Base-by-base conservation (phyloP, 805 yeast genomes). In the Myxozyma mucilagina region DNA sequence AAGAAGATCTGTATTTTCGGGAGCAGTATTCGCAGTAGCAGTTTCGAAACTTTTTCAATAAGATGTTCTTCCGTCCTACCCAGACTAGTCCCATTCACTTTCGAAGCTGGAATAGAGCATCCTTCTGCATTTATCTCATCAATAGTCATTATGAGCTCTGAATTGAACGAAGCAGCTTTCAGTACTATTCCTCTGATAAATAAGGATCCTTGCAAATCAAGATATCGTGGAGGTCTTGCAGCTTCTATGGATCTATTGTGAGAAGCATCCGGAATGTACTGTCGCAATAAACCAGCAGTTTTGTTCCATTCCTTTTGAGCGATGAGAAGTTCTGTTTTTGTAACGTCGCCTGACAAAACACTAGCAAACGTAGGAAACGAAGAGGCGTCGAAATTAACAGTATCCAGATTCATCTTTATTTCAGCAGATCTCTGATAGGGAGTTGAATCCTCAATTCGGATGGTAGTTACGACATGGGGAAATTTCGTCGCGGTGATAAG, bases 281-380 rank as follows among this genome's bases (percentile, higher is more conserved):
- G 45, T 35, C 47, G 20, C 18, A 61, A 20, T 2, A 47, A 18
- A 24, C 44, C 35, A 9, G 43, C 14, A 20, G 63, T 53, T 42
- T 35, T 32, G 13, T 31, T 45, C 67, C 67, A 63, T 35, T 54
- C 53, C 14, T 51, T 50, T 44, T 61, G 58, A 3, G 67, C 67
- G 3, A 24, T 18, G 36, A 48, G 20, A 9, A 61, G 41, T 35
- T 63, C 67, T 7, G 62, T 36, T 31, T 56, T 56, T 13, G 63
- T 60, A 9, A 61, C 58, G 24, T 61, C 67, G 11, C 67, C 67
- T 6, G 67, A 56, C 20, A 63, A 51, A 3, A 61, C 67, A 48
- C 58, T 55, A 0, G 67, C 64, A 18, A 63, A 53, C 7, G 60
- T 59, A 6, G 67, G 67, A 24, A 63, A 54, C 18, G 67, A 63